These are phyloP conservation scores for Heimioporus retisporus DNA, from an alignment of 1,284 basidiomycete species.

Conservation along the genomic window DNA sequence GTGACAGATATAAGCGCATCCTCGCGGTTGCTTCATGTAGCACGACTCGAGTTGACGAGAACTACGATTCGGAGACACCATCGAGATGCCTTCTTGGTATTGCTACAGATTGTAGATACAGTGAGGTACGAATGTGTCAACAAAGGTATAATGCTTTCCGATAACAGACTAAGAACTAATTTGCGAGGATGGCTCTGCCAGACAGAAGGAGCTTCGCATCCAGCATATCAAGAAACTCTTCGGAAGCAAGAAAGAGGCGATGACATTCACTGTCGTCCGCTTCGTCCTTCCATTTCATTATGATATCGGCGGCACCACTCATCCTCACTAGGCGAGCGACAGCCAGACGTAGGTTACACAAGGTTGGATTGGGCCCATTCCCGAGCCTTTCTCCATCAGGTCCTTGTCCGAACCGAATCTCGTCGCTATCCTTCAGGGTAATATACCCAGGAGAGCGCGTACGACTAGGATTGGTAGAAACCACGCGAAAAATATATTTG, in stretches of 20 bases:
- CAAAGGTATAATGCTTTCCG: too few relatives aligned
- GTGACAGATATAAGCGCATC: too few relatives aligned
- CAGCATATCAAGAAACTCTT: slow-evolving; percentile 16
- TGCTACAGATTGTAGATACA: too few relatives aligned
- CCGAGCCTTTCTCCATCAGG: neutral
- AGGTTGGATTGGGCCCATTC: slow-evolving; percentile 3
- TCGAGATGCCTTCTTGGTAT: too few relatives aligned
- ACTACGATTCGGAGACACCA: neutral
- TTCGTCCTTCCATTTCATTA: slow-evolving; percentile 17
- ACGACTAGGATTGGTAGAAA: neutral
- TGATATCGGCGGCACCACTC: slow-evolving; percentile 18
- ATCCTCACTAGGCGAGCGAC: slow-evolving; percentile 16
- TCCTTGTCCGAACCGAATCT: slow-evolving; percentile 11
- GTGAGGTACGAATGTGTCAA: too few relatives aligned
- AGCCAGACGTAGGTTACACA: slow-evolving; percentile 17
- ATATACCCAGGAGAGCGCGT: neutral
- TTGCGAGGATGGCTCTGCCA: slow-evolving; percentile 7
- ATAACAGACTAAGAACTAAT: too few relatives aligned
- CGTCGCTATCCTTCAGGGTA: slow-evolving; percentile 11
- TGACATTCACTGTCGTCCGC: slow-evolving; percentile 6
- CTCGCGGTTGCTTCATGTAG: too few relatives aligned
- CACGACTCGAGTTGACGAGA: slow-evolving; percentile 9
- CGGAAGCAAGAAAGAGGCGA: slow-evolving; percentile 9
- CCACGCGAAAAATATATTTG: slow-evolving; percentile 9
- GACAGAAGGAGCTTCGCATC: slow-evolving; percentile 16